Conservation (phyloP, 1,284 basidiomycete genomes). For the Ustilago bromivora region DNA sequence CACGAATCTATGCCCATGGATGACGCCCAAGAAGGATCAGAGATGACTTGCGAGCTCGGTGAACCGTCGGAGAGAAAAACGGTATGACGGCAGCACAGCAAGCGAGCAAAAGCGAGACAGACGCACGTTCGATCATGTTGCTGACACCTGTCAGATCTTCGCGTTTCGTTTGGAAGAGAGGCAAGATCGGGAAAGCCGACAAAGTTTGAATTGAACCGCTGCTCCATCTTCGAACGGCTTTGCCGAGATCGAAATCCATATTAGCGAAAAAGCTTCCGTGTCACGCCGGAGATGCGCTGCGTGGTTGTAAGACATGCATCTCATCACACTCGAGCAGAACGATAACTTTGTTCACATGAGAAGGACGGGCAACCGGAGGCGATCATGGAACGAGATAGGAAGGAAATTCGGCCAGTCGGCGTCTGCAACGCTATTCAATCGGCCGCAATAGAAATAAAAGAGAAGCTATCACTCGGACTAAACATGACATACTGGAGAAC, state of each 20-base stretch:
- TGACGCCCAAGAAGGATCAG: constrained; percentile 1
- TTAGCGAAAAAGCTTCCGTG: neutral
- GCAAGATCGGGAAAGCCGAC: neutral
- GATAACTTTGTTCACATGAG: neutral
- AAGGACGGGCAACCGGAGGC: neutral
- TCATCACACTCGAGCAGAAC: neutral
- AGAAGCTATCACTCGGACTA: constrained; percentile 7
- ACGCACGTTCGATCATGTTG: neutral
- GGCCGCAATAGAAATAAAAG: neutral
- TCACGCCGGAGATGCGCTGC: neutral
- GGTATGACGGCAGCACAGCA: neutral
- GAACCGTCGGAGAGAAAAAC: constrained; percentile 2
- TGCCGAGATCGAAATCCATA: neutral
- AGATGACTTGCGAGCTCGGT: neutral
- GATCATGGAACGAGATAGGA: neutral
- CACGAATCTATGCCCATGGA: neutral
- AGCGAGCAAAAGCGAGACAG: neutral
- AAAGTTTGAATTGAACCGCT: neutral
- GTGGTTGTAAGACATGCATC: neutral
- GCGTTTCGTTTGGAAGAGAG: neutral
- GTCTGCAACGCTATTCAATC: neutral
- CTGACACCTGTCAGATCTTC: constrained; percentile 18
- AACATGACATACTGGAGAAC: neutral
- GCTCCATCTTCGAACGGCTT: neutral
- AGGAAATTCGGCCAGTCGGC: constrained; percentile 2